Evolutionary conservation across 1,139 yeast genomes (phyloP).

Genomic region (Candida sojae): DNA sequence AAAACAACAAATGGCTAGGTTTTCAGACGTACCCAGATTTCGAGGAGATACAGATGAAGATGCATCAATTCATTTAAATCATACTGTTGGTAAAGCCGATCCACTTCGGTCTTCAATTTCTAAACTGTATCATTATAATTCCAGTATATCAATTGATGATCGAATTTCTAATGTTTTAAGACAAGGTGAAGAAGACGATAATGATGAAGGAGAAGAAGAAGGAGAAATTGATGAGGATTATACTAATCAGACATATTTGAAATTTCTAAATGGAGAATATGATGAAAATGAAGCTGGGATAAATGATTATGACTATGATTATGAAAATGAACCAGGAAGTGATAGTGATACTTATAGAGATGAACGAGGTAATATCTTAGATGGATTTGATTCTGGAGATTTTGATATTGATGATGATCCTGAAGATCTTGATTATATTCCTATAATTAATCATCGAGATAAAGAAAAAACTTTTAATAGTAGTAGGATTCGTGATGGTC

Average conservation of each 20-base stretch:
- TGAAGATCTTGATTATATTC: slow-evolving; percentile 11
- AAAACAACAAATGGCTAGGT: slow-evolving; percentile 22
- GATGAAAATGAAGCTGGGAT: slow-evolving; percentile 29
- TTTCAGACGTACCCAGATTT: slow-evolving; percentile 29
- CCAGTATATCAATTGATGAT: slow-evolving; percentile 4
- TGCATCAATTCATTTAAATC: slow-evolving; percentile 41
- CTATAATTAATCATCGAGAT: slow-evolving; percentile 13
- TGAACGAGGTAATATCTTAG: slow-evolving; percentile 17
- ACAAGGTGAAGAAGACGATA: slow-evolving; percentile 3
- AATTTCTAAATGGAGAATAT: slow-evolving; percentile 18
- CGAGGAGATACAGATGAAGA: slow-evolving; percentile 48
- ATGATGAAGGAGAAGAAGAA: slow-evolving; percentile 7
- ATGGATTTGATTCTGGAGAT: slow-evolving; percentile 8
- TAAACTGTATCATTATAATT: neutral
- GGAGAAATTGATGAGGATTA: slow-evolving; percentile 12
- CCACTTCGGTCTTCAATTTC: slow-evolving; percentile 25
- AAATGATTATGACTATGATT: slow-evolving; percentile 22
- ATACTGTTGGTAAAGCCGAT: slow-evolving; percentile 39
- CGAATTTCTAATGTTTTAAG: slow-evolving; percentile 7
- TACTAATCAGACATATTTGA: slow-evolving; percentile 10
- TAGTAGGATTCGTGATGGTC: neutral
- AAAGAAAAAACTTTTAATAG: slow-evolving; percentile 2
- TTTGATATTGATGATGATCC: slow-evolving; percentile 11
- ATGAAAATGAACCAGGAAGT: slow-evolving; percentile 27
- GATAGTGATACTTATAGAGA: slow-evolving; percentile 20